phyloP scores from a whole-genome alignment of 306 rosid species.

The Trifolium subterraneum region DNA sequence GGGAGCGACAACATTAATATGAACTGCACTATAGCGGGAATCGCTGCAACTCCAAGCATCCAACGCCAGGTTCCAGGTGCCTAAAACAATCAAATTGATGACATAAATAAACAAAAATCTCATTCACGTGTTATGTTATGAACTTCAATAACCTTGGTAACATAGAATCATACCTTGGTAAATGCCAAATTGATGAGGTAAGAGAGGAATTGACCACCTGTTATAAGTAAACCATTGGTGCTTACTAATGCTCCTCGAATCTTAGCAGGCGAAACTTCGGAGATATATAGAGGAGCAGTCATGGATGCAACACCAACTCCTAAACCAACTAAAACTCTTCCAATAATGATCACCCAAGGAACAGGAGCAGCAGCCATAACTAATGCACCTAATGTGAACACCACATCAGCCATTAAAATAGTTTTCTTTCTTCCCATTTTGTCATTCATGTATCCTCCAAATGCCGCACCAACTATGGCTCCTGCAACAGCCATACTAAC shows the following conservation, averaged over 20 bases:
- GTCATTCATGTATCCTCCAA: constrained; percentile 89
- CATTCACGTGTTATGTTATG: neutral
- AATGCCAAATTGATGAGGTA: constrained; percentile 80
- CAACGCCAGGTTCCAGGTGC: constrained; percentile 81
- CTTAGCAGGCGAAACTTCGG: constrained; percentile 87
- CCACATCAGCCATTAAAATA: constrained; percentile 64
- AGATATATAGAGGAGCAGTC: constrained; percentile 87
- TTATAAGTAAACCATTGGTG: constrained; percentile 72
- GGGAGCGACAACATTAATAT: constrained; percentile 73
- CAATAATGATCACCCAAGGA: constrained; percentile 73
- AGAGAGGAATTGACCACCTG: constrained; percentile 83
- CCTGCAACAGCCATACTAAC: constrained; percentile 93
- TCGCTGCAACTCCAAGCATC: constrained; percentile 86
- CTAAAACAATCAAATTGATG: constrained; percentile 47
- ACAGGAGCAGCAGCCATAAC: constrained; percentile 75
- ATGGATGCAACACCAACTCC: constrained; percentile 95
- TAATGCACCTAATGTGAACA: constrained; percentile 68
- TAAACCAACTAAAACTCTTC: constrained; percentile 78
- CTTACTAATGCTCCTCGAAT: constrained; percentile 85
- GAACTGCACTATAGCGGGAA: constrained; percentile 74
- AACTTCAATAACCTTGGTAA: neutral
- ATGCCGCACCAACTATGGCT: constrained; percentile 90
- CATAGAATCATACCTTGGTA: constrained; percentile 61
- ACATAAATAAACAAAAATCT: neutral
- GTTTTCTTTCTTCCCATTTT: constrained; percentile 68